These are phyloP conservation scores for Kodamaea kaohsiungensis DNA, from an alignment of 805 yeast species.

Conservation along the genomic window DNA sequence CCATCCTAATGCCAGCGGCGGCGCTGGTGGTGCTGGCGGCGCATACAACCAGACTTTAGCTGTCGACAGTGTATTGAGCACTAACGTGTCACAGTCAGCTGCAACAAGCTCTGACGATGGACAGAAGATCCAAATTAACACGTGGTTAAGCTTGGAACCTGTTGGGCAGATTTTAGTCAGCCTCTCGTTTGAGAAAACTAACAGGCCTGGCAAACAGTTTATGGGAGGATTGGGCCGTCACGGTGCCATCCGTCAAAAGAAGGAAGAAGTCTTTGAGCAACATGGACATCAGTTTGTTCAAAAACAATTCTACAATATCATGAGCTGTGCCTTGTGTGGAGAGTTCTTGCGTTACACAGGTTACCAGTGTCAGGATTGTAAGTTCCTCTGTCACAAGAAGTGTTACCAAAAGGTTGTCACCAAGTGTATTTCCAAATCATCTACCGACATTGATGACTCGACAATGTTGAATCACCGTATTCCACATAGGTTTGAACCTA, in stretches of 20 bases:
- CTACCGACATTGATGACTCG: constrained; percentile 71
- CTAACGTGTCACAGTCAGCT: background rate
- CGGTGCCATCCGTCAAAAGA: constrained; percentile 95
- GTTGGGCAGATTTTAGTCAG: constrained; percentile 84
- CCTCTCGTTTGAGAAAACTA: constrained; percentile 73
- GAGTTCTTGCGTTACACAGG: constrained; percentile 90
- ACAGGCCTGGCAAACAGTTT: constrained; percentile 37
- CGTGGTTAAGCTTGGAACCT: constrained; percentile 93
- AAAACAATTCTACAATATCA: constrained; percentile 91
- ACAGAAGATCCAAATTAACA: constrained; percentile 50
- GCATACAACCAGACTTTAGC: background rate
- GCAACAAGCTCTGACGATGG: background rate
- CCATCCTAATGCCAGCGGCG: background rate
- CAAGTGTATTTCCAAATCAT: constrained; percentile 77
- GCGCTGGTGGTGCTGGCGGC: background rate
- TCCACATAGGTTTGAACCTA: constrained; percentile 95
- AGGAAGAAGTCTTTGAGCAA: constrained; percentile 87
- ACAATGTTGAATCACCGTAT: constrained; percentile 90
- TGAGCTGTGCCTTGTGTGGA: constrained; percentile 97
- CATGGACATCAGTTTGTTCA: constrained; percentile 97
- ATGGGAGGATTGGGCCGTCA: constrained; percentile 70
- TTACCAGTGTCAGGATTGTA: constrained; percentile 83
- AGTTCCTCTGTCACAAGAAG: constrained; percentile 75
- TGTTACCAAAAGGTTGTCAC: constrained; percentile 81
- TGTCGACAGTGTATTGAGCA: background rate